These are phyloP conservation scores for Penicillium aurantiogriseum DNA, from an alignment of 2,329 filamentous ascomycete genomes.

Conservation along the genomic window DNA sequence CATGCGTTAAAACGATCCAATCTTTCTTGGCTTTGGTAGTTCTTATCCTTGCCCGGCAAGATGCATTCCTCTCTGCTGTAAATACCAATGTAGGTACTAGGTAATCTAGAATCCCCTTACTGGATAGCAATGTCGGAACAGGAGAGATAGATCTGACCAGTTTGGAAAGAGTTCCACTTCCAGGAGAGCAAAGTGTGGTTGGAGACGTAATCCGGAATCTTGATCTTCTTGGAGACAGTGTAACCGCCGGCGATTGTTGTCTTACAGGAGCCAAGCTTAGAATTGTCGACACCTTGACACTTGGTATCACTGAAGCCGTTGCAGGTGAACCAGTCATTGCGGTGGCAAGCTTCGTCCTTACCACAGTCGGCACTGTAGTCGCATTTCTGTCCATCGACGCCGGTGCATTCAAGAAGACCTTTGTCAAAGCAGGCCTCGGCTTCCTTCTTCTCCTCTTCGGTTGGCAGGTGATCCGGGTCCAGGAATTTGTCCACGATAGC, in stretches of 20 bases:
- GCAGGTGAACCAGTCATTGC: constrained; percentile 58
- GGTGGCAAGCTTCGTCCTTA: constrained; percentile 45
- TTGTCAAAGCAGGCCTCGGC: constrained; percentile 55
- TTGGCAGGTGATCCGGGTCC: constrained; percentile 49
- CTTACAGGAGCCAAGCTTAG: constrained; percentile 47
- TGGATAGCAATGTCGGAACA: constrained; percentile 54
- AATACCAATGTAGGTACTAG: not conserved
- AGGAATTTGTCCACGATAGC: constrained; percentile 52
- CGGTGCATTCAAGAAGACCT: constrained; percentile 51
- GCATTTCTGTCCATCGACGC: constrained; percentile 52
- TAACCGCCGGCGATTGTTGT: constrained; percentile 56
- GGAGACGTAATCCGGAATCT: constrained; percentile 50
- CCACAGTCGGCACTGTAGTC: constrained; percentile 51
- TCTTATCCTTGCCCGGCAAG: not conserved
- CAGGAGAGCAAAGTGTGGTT: constrained; percentile 54
- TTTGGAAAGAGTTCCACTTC: constrained; percentile 58
- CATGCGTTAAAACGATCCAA: not conserved
- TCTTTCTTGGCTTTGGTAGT: not conserved
- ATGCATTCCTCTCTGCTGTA: not conserved
- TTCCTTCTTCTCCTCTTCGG: constrained; percentile 52
- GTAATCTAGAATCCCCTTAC: not conserved
- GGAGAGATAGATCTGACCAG: constrained; percentile 53
- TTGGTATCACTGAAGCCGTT: constrained; percentile 22
- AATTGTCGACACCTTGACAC: constrained; percentile 49
- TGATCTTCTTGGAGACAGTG: constrained; percentile 53